Base-by-base conservation (phyloP, 352 stramenopile genomes). In the Vaucheria bursata region DNA sequence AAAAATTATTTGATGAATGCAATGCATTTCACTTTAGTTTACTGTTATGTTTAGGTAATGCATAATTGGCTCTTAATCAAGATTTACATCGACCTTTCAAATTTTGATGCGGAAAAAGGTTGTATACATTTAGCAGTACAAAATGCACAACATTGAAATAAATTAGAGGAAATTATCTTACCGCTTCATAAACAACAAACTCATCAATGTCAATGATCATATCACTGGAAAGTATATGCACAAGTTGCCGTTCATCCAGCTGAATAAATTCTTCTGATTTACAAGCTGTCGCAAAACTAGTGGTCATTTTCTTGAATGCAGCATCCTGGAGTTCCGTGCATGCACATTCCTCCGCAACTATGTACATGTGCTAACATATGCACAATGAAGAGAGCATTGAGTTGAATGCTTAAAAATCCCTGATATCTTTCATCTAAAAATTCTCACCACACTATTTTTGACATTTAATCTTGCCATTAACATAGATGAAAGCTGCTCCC, bases 161-260 rank as follows among this genome's bases (percentile, higher is more conserved):
- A n/a, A n/a, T n/a, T n/a, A n/a, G n/a, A n/a, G n/a, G n/a, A n/a
- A n/a, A n/a, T n/a, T n/a, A 18, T 37, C 53, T 68, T 34, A 68
- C 76, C 12, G 76, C 76, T n/a, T 81, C 76, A 31, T 78, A 81
- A 0, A 81, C 76, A 12, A 81, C 76, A 29, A 52, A 81, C 49
- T 81, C 76, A 39, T 81, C 76, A 29, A 70, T 78, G 71, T 81
- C 76, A 53, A 81, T 50, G 8, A 81, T 73, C 31, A 50, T 52
- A 34, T 81, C 76, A 32, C 68, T 78, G 25, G 76, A 78, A 32
- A 81, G 34, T 39, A 81, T 70, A 53, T 81, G 25, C 29, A 45
- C 34, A 8, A 82, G 52, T 7, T 82, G 77, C 8, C 59, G 31
- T 67, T 82, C 73, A 7, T 37, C 77, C 18, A 82, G 71, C 0